Evolutionary conservation across 768 basidiomycete species (phyloP).

Genomic region (Pleurotus sapidus): DNA sequence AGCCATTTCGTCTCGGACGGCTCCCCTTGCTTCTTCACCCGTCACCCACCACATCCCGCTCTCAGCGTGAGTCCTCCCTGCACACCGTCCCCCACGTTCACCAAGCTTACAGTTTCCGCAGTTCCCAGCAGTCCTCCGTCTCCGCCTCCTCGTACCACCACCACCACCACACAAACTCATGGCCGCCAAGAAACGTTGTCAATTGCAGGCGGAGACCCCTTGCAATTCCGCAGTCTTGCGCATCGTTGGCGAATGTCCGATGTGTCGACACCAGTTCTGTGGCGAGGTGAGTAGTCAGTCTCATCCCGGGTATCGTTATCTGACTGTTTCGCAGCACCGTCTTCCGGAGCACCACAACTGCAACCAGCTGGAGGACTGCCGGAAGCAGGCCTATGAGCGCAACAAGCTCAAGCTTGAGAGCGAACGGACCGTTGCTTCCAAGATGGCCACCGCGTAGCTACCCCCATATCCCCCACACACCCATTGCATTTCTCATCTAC

Average conservation of each 20-base stretch:
- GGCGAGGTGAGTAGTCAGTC: conserved; percentile 51
- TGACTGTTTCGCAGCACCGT: conserved; percentile 57
- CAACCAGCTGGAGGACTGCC: conserved; percentile 78
- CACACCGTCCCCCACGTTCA: not conserved
- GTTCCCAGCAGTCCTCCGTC: not conserved
- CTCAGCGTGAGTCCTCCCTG: conserved; percentile 6
- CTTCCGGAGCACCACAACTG: conserved; percentile 88
- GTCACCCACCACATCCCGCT: conserved; percentile 1
- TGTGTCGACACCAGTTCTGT: conserved; percentile 79
- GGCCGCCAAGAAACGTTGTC: conserved; percentile 88
- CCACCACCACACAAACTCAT: conserved; percentile 32
- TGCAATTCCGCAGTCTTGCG: conserved; percentile 81
- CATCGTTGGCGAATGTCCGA: conserved; percentile 82
- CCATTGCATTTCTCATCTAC: conserved; percentile 13
- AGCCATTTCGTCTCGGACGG: conserved; percentile 8
- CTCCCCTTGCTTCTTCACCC: conserved; percentile 3
- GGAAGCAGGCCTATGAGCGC: conserved; percentile 82
- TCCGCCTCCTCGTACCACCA: conserved; percentile 6
- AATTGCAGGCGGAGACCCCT: conserved; percentile 52
- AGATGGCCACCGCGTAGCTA: conserved; percentile 75
- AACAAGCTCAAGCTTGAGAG: conserved; percentile 88
- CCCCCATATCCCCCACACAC: conserved; percentile 5
- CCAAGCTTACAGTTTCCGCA: conserved; percentile 6
- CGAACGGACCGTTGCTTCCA: conserved; percentile 82
- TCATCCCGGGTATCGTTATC: conserved; percentile 14